Evolutionary conservation across 495 filamentous ascomycete species (phyloP), one percentile per base, ranked within the genome.

Genomic region (Jackrogersella multiformis): DNA sequence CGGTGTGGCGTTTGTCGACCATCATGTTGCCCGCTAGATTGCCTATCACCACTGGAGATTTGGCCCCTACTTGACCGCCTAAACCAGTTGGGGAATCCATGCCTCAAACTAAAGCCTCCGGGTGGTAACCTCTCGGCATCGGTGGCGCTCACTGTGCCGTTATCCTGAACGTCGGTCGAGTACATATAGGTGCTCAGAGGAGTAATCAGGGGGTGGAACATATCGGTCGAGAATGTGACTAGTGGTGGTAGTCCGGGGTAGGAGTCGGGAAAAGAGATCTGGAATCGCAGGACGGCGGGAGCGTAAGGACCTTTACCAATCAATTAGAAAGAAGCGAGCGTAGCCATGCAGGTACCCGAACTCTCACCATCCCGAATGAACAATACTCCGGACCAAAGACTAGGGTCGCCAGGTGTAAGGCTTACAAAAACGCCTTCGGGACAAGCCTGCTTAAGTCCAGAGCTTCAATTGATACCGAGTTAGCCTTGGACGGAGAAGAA

Each of bases 71-170:
- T 73, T 32, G 58, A 68, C 16, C 74, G 79, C 35, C 87, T 87
- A 77, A 93, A 96, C 94, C 94, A 97, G 56, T 85, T 82, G 2
- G 94, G 92, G 73, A 97, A 97, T 16, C 92, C 94, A 79, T 97
- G 90, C 46, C 90, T 82, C 34, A 98, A 82, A 65, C 89, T 92
- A 76, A 97, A 97, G 0, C 91, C 90, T 3, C 94, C 94, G 0
- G 94, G 93, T 0, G 92, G 90, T 59, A 97, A 78, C 10, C 91
- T 81, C 71, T 94, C 90, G 13, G 90, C 89, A 71, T 96, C 92
- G 7, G 87, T 88, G 10, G 91, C 90, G 73, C 90, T 93, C 39
- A 91, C 88, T 0, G 91, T 91, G 24, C 90, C 90, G 23, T 79
- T 87, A 53, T 86, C 82, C 28, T 89, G 82, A 4, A 88, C 84